These are phyloP conservation scores for Orbilia brochopaga DNA, from an alignment of 2,329 filamentous ascomycete genomes.

Conservation along the genomic window DNA sequence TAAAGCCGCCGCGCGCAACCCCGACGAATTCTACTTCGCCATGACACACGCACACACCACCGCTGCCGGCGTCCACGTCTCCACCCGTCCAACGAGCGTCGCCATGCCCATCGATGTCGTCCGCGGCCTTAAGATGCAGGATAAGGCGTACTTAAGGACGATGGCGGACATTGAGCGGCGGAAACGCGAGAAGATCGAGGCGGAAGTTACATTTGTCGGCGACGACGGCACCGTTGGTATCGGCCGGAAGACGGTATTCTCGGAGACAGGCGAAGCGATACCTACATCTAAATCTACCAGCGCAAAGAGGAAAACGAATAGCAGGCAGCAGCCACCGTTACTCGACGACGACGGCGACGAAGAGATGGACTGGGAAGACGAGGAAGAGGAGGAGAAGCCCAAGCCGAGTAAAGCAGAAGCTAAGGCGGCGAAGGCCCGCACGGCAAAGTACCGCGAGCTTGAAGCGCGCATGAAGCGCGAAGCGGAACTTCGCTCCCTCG, in stretches of 20 bases:
- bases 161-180: conserved; percentile 67
- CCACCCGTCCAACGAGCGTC: conserved; percentile 59
- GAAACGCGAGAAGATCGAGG: conserved; percentile 65
- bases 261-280: conserved; percentile 51
- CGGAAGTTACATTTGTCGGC: conserved; percentile 62
- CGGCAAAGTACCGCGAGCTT: conserved; percentile 79
- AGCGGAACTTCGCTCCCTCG: conserved; percentile 69
- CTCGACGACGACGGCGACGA: conserved; percentile 2
- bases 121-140: conserved; percentile 72
- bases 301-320: conserved; percentile 26
- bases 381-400: conserved; percentile 64
- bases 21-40: conserved; percentile 75
- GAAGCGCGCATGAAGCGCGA: conserved; percentile 78
- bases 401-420: conserved; percentile 67
- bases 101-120: conserved; percentile 66
- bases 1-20: conserved; percentile 71
- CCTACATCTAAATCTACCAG: not conserved
- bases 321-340: no score
- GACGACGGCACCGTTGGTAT: conserved; percentile 33
- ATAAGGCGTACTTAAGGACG: conserved; percentile 69
- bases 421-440: conserved; percentile 59
- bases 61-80: conserved; percentile 62
- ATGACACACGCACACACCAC: conserved; percentile 69
- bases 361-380: conserved; percentile 58
- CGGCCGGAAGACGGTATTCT: conserved; percentile 57